Evolutionary conservation across 1,284 basidiomycete genomes (phyloP).

Genomic region (Pterula multifida): DNA sequence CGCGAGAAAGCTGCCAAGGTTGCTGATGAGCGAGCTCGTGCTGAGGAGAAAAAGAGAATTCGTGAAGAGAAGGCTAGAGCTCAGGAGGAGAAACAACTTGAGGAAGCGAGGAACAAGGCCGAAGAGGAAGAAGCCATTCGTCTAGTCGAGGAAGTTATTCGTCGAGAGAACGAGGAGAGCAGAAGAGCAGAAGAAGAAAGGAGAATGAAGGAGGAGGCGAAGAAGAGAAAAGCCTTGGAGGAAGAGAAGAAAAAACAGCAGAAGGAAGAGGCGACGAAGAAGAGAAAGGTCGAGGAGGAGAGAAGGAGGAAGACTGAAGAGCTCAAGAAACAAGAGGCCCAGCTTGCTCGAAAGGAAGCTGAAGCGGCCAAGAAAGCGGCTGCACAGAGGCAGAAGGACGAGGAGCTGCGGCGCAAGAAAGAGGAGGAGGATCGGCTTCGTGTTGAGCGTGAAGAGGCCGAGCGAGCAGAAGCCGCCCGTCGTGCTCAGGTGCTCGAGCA

Average conservation of each 20-base stretch:
- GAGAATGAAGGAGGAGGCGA: constrained; percentile 7
- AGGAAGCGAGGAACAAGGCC: constrained; percentile 1
- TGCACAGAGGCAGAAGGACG: background rate
- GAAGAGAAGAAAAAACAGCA: constrained; percentile 6
- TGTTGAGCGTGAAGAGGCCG: constrained; percentile 4
- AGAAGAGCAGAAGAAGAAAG: constrained; percentile 7
- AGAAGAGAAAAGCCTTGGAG: constrained; percentile 6
- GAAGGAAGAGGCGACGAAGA: constrained; percentile 3
- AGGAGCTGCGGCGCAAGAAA: background rate
- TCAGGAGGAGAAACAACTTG: constrained; percentile 1
- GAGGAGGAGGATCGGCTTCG: background rate
- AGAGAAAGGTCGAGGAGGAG: constrained; percentile 4
- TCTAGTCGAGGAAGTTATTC: constrained; percentile 5
- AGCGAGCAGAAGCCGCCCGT: constrained; percentile 1
- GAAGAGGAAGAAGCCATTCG: constrained; percentile 5
- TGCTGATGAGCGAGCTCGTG: constrained; percentile 14
- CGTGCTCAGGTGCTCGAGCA: constrained; percentile 2
- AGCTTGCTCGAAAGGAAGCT: background rate
- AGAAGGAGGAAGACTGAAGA: constrained; percentile 7
- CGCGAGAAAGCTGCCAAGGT: constrained; percentile 15
- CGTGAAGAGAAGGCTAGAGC: constrained; percentile 1
- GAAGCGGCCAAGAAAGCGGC: background rate
- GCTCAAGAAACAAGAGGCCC: background rate
- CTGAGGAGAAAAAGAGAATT: constrained; percentile 1
- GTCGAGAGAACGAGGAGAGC: constrained; percentile 9